Evolutionary conservation across 2,329 filamentous ascomycete species (phyloP).

Genomic region (Exophiala oligosperma): DNA sequence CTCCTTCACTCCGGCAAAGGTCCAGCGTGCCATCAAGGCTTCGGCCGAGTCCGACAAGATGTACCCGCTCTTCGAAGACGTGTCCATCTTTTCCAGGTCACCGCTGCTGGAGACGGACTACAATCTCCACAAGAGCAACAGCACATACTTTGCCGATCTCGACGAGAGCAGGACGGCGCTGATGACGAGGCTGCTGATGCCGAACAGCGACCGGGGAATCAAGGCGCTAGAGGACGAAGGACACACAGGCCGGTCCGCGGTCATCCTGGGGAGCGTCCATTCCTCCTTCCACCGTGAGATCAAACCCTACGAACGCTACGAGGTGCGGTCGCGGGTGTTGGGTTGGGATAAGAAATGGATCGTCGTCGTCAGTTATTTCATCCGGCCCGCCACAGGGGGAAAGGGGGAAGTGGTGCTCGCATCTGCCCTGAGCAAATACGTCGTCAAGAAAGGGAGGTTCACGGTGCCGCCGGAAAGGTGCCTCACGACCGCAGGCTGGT

Average conservation of each 20-base stretch:
- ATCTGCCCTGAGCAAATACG: slow-evolving; percentile 75
- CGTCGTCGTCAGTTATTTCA: slow-evolving; percentile 73
- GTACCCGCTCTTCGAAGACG: slow-evolving; percentile 70
- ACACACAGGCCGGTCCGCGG: slow-evolving; percentile 51
- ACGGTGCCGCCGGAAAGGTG: slow-evolving; percentile 82
- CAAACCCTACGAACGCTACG: slow-evolving; percentile 65
- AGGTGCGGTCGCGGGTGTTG: slow-evolving; percentile 71
- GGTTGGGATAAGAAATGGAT: slow-evolving; percentile 82
- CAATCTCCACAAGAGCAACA: slow-evolving; percentile 65
- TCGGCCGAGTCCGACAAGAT: slow-evolving; percentile 30
- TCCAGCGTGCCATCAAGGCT: slow-evolving; percentile 44
- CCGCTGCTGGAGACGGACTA: slow-evolving; percentile 80
- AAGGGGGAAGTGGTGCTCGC: slow-evolving; percentile 63
- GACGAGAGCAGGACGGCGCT: slow-evolving; percentile 76
- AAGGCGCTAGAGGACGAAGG: slow-evolving; percentile 51
- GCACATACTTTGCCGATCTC: slow-evolving; percentile 57
- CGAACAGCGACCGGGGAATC: slow-evolving; percentile 51
- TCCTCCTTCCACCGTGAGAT: slow-evolving; percentile 76
- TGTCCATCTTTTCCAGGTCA: slow-evolving; percentile 66
- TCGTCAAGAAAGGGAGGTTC: slow-evolving; percentile 76
- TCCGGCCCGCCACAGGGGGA: slow-evolving; percentile 48
- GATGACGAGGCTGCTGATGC: slow-evolving; percentile 66
- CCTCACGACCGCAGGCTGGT: slow-evolving; percentile 67
- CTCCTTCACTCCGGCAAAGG: slow-evolving; percentile 47
- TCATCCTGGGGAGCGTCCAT: slow-evolving; percentile 71